A percentile compares a stretch with the other conserved stretches of the same genome.
These are phyloP conservation scores for Forsythia suspensa DNA, from an alignment of 257 asterid species.

Conservation along the genomic window DNA sequence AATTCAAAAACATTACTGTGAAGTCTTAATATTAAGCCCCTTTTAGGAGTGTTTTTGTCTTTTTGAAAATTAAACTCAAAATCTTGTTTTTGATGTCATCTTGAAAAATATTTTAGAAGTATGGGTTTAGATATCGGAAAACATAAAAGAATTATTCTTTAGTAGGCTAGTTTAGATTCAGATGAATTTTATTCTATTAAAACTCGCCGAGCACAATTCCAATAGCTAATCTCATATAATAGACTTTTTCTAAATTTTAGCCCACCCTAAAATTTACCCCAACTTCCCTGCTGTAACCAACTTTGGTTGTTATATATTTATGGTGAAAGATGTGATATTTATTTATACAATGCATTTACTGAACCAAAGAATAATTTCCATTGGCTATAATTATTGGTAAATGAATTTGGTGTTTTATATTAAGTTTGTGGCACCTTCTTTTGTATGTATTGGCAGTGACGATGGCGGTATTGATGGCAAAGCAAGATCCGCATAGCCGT, in stretches of 20 bases:
- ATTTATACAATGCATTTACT: background rate
- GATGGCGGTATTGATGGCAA: conserved; percentile 49
- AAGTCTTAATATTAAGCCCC: background rate
- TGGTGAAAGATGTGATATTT: background rate
- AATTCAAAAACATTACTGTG: no score
- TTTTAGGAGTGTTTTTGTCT: background rate
- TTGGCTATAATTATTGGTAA: conserved; percentile 10
- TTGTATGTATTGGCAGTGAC: conserved; percentile 25
- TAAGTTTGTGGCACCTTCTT: background rate
- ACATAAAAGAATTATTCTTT: background rate
- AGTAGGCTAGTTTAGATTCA: background rate
- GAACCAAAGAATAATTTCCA: background rate
- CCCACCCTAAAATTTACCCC: background rate
- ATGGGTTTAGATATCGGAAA: background rate
- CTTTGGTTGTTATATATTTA: background rate
- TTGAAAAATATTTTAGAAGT: background rate
- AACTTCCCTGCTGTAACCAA: background rate
- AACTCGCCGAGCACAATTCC: background rate
- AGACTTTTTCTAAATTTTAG: background rate
- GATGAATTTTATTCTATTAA: background rate
- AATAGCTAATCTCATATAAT: background rate
- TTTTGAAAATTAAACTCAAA: background rate
- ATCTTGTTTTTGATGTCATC: background rate
- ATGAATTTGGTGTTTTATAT: background rate
- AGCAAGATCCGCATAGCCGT: conserved; percentile 35